A percentile compares a stretch with the other conserved stretches of the same genome.
phyloP scores from a whole-genome alignment of 2,329 filamentous ascomycete genomes.

The Pezicula carpinea region DNA sequence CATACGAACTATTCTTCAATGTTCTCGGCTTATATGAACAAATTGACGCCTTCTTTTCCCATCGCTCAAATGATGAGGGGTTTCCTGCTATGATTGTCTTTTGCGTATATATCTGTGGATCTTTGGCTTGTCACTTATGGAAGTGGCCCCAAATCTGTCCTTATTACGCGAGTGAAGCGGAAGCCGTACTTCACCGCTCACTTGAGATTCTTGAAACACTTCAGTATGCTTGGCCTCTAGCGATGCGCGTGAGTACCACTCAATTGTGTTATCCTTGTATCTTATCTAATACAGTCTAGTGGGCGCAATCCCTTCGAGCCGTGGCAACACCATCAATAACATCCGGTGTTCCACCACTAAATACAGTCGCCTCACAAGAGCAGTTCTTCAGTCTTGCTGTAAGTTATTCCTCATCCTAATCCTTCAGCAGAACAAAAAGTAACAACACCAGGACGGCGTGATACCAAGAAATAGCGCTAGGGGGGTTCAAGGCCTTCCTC shows the following conservation, averaged over 20 bases:
- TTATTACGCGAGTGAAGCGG: constrained; percentile 18
- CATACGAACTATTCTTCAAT: constrained; percentile 31
- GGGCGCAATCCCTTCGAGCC: background rate
- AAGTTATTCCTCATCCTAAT: background rate
- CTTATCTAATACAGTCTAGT: background rate
- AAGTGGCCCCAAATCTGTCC: constrained; percentile 27
- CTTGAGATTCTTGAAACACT: constrained; percentile 22
- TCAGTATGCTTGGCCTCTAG: constrained; percentile 22
- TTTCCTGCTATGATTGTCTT: constrained; percentile 31
- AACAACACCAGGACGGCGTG: no score
- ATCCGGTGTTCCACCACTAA: background rate
- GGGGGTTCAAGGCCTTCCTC: no score
- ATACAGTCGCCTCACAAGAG: constrained; percentile 1
- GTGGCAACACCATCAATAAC: background rate
- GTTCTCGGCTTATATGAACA: constrained; percentile 32
- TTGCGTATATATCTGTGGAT: constrained; percentile 36
- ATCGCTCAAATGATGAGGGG: constrained; percentile 26
- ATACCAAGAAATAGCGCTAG: no score
- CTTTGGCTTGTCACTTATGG: constrained; percentile 30
- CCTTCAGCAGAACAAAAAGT: no score
- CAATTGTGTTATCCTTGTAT: background rate
- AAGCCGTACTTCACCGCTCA: constrained; percentile 22
- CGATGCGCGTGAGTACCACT: background rate
- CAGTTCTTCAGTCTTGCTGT: constrained; percentile 1
- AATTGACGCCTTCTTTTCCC: constrained; percentile 29